Evolutionary conservation across 768 basidiomycete genomes (phyloP).

Genomic region (Pleurotus giganteus): DNA sequence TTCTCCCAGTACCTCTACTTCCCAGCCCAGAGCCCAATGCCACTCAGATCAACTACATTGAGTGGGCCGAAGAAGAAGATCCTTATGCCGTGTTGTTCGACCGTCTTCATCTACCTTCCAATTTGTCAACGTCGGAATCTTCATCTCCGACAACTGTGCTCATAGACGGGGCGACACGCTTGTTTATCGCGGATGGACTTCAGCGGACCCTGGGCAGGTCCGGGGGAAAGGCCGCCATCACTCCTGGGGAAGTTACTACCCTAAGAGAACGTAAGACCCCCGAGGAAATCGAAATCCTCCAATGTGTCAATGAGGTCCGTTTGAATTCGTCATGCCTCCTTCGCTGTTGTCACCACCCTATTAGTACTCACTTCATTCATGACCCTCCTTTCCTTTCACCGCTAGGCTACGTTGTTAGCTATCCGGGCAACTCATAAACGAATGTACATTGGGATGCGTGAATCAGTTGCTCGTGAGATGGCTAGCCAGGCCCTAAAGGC

Average conservation of each 20-base stretch:
- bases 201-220: conserved; percentile 37
- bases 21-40: conserved; percentile 29
- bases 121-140: conserved; percentile 8
- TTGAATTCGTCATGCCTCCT: not conserved
- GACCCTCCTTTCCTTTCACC: not conserved
- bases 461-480: conserved; percentile 66
- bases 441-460: conserved; percentile 70
- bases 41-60: conserved; percentile 46
- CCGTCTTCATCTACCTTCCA: conserved; percentile 21
- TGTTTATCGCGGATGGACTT: conserved; percentile 67
- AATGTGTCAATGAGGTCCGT: conserved; percentile 76
- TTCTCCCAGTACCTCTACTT: conserved; percentile 46
- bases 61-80: conserved; percentile 67
- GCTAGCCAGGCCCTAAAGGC: conserved; percentile 51
- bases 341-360: not conserved
- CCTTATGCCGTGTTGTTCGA: conserved; percentile 51
- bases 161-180: conserved; percentile 58
- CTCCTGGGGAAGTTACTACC: conserved; percentile 51
- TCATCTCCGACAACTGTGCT: conserved; percentile 38
- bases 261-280: conserved; percentile 74
- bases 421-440: conserved; percentile 62
- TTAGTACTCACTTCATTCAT: not conserved
- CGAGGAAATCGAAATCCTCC: conserved; percentile 68
- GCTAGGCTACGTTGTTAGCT: conserved; percentile 75
- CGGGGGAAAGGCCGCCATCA: conserved; percentile 37